Evolutionary conservation across 2,329 filamentous ascomycete species (phyloP), one percentile per base, ranked within the genome.

Genomic region (Plectosphaerella sp.): DNA sequence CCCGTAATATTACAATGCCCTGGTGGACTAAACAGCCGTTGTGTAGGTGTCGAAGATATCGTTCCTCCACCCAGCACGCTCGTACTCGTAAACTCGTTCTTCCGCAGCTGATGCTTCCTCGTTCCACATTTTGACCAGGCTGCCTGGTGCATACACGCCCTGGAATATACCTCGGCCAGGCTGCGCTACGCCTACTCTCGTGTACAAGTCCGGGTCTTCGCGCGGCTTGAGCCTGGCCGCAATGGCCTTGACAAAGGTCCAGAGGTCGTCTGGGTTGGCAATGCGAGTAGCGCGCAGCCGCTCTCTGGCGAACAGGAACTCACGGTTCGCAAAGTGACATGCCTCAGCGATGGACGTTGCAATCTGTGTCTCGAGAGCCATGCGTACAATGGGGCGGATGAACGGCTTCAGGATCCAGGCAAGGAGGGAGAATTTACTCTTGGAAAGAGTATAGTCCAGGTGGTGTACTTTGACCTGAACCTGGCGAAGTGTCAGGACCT

Each of bases 91-190:
- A 37, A 96, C 82, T 41, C 84, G 78, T 67, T 95, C 88, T 18
- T 77, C 78, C 0, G 89, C 91, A 55, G 78, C 75, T 20, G 75
- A 71, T 0, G 83, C 91, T 70, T 96, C 88, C 58, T 91, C 86
- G 58, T 93, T 83, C 90, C 91, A 96, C n/a, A 96, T 69, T 71
- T 89, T 91, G 49, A 94, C 88, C 24, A 97, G 74, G 67, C 91
- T 96, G 1, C 91, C 92, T 0, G 93, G 93, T 1, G 93, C 87
- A 71, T 96, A 97, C 2, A 91, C 81, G 4, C 88, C 89, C 59
- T 84, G 84, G 74, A 97, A 97, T 0, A 93, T 73, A 11, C 79
- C 80, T 4, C 60, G 52, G 3, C 76, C 76, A 7, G 76, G 75
- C 58, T 73, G 64, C 22, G 80, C 79, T 10, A 96, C 72, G 1